phyloP scores from a whole-genome alignment of 257 asterid species.

The Nicotiana noctiflora region DNA sequence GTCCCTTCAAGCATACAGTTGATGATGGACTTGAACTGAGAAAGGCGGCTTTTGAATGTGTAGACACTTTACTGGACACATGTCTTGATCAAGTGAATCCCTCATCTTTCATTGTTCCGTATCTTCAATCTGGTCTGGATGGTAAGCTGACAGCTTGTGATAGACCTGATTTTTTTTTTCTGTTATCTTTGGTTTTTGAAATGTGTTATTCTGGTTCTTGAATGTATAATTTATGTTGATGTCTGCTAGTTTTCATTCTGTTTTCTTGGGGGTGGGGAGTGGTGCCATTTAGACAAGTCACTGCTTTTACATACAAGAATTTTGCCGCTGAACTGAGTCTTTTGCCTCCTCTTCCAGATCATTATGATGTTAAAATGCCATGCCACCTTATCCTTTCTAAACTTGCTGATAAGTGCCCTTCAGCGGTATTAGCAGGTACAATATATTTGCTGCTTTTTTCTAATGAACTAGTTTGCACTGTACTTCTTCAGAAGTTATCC shows the following conservation, averaged over 20 bases:
- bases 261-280: neutral
- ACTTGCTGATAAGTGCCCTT: conserved; percentile 93
- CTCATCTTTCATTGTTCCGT: conserved; percentile 93
- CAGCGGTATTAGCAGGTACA: conserved; percentile 97
- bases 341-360: conserved; percentile 48
- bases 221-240: neutral
- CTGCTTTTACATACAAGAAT: neutral
- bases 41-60: conserved; percentile 98
- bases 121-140: conserved; percentile 86
- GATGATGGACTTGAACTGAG: conserved; percentile 99
- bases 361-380: conserved; percentile 99
- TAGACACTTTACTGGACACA: conserved; percentile 87
- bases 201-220: conserved; percentile 3
- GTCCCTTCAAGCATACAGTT: conserved; percentile 99
- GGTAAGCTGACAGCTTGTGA: conserved; percentile 43
- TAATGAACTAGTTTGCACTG: neutral
- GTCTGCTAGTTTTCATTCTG: neutral
- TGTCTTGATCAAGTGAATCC: conserved; percentile 99
- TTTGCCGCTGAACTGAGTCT: conserved; percentile 8
- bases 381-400: conserved; percentile 98
- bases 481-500: neutral
- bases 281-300: neutral
- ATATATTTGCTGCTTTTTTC: neutral
- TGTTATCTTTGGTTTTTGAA: neutral
- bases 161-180: neutral